A percentile compares a stretch with the other conserved stretches of the same genome.
Evolutionary conservation across 2,329 filamentous ascomycete species (phyloP).

Genomic region (Pseudogymnoascus sp.): DNA sequence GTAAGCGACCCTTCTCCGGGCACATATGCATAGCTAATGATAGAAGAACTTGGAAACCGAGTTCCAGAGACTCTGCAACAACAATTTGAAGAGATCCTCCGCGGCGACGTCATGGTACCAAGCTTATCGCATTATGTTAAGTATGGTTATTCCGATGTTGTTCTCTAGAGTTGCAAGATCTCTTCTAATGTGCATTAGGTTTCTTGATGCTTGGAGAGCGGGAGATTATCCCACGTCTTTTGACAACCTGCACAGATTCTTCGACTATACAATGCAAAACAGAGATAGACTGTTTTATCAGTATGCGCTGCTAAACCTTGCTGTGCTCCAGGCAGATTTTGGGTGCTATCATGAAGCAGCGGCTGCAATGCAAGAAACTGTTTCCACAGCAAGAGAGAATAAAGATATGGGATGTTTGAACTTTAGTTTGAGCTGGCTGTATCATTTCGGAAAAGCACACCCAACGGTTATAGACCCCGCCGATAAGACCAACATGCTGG

Average conservation of each 20-base stretch:
- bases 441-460: constrained; percentile 84
- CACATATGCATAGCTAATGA: neutral
- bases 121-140: constrained; percentile 69
- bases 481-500: constrained; percentile 65
- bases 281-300: constrained; percentile 82
- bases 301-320: constrained; percentile 87
- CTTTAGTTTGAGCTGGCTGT: constrained; percentile 92
- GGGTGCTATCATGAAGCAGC: constrained; percentile 84
- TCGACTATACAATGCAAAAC: constrained; percentile 90
- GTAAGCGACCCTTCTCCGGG: constrained; percentile 36
- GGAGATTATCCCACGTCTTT: constrained; percentile 87
- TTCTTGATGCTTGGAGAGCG: constrained; percentile 84
- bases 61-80: constrained; percentile 66
- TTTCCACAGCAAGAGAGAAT: constrained; percentile 89
- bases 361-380: constrained; percentile 89
- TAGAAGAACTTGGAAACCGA: constrained; percentile 63
- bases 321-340: constrained; percentile 90
- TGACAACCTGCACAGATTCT: constrained; percentile 87
- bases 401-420: constrained; percentile 89
- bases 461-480: constrained; percentile 64
- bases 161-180: constrained; percentile 15
- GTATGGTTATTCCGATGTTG: constrained; percentile 33
- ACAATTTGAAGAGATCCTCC: constrained; percentile 62
- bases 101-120: constrained; percentile 59
- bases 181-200: constrained; percentile 41